These are phyloP conservation scores for Aspergillus latus DNA, from an alignment of 2,329 filamentous ascomycete genomes.

Conservation along the genomic window DNA sequence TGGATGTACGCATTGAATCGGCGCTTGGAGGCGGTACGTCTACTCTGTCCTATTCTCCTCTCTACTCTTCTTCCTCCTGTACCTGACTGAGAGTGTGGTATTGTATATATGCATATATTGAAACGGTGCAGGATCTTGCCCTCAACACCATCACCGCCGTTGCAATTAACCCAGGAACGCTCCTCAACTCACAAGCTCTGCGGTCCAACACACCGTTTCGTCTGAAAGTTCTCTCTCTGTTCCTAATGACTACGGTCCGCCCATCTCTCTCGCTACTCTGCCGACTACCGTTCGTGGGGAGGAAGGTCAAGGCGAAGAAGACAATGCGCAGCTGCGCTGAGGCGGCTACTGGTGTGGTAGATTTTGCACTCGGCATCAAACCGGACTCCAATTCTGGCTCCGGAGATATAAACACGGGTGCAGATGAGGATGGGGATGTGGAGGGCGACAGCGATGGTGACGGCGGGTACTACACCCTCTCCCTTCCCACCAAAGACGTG, in stretches of 20 bases:
- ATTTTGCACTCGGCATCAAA: neutral
- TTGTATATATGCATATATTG: neutral
- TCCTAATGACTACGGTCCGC: neutral
- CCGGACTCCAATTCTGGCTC: neutral
- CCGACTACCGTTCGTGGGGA: neutral
- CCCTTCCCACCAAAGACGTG: neutral
- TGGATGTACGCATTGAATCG: constrained; percentile 17
- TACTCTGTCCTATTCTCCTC: neutral
- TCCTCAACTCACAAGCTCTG: constrained; percentile 1
- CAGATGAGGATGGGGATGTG: neutral
- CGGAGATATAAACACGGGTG: neutral
- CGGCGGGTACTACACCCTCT: constrained; percentile 1
- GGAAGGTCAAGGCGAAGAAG: neutral
- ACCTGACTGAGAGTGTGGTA: neutral
- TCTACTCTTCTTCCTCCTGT: neutral
- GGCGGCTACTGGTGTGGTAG: neutral
- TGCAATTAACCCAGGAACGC: constrained; percentile 8
- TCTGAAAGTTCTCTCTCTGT: neutral
- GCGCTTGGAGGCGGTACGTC: constrained; percentile 3
- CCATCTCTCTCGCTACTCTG: constrained; percentile 3
- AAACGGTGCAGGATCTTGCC: neutral
- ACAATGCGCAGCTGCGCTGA: constrained; percentile 2
- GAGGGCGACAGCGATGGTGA: neutral
- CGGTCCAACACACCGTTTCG: constrained; percentile 1
- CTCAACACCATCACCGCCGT: constrained; percentile 5